Evolutionary conservation across 352 stramenopile species (phyloP).

Genomic region (Phytophthora ohioensis): DNA sequence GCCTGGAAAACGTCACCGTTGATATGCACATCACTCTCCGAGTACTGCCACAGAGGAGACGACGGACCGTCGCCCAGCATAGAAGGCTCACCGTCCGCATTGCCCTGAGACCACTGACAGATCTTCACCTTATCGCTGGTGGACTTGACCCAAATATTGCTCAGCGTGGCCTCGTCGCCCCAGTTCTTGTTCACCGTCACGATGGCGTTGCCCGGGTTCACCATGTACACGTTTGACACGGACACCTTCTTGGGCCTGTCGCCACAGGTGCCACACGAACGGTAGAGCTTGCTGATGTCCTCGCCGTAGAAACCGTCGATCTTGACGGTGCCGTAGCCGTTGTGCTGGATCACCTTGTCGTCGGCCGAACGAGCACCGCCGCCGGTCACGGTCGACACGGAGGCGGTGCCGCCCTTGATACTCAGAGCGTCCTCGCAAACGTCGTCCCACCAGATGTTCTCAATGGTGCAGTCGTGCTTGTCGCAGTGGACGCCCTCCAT

Average conservation of each 20-base stretch:
- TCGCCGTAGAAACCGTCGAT: constrained; percentile 13
- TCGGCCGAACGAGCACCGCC: constrained; percentile 43
- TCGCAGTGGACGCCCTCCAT: constrained; percentile 26
- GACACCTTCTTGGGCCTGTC: constrained; percentile 38
- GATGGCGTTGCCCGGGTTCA: constrained; percentile 32
- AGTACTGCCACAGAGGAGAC: no score
- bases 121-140: no score
- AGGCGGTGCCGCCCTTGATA: constrained; percentile 42
- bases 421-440: constrained; percentile 24
- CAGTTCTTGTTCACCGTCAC: constrained; percentile 50
- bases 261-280: constrained; percentile 31
- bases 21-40: neutral
- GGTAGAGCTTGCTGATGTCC: constrained; percentile 30
- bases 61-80: no score
- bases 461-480: constrained; percentile 15
- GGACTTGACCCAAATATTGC: neutral
- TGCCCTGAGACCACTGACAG: no score
- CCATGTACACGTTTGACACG: constrained; percentile 40
- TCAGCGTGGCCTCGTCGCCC: neutral
- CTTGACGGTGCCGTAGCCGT: no score
- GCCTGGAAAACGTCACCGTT: constrained; percentile 1
- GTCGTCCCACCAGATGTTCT: constrained; percentile 20
- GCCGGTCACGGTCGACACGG: constrained; percentile 25
- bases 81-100: no score
- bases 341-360: constrained; percentile 12